phyloP scores from a whole-genome alignment of 805 yeast species.

The Sungouiozyma ichnusensis region DNA sequence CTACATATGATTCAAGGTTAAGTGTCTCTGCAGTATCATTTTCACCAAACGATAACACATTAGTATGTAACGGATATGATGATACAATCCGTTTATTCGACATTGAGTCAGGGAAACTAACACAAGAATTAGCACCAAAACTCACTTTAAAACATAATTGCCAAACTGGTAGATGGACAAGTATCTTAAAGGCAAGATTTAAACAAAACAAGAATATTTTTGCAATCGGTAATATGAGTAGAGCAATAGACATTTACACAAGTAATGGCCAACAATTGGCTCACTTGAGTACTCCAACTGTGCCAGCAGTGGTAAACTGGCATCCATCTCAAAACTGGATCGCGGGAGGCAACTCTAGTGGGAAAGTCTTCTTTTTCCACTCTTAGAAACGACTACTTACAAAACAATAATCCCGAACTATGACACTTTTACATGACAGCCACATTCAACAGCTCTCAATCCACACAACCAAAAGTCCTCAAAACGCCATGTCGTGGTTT shows the following conservation, averaged over 20 bases:
- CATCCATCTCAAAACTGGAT: conserved; percentile 87
- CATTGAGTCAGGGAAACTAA: conserved; percentile 27
- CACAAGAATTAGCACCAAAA: conserved; percentile 43
- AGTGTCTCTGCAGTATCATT: conserved; percentile 83
- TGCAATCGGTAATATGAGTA: conserved; percentile 87
- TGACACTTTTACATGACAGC: too few species aligned
- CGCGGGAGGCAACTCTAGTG: conserved; percentile 91
- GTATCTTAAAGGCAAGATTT: conserved; percentile 83
- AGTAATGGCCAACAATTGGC: conserved; percentile 70
- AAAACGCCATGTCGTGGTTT: neutral
- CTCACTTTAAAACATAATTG: conserved; percentile 76
- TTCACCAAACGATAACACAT: conserved; percentile 45
- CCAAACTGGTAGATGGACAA: conserved; percentile 95
- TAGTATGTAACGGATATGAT: conserved; percentile 92
- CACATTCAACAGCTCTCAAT: too few species aligned
- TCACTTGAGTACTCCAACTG: conserved; percentile 73
- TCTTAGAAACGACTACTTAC: too few species aligned
- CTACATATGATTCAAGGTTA: conserved; percentile 60
- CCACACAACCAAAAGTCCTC: too few species aligned
- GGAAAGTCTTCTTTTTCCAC: conserved; percentile 57
- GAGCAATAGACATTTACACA: conserved; percentile 73
- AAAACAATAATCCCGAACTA: too few species aligned
- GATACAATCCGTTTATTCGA: conserved; percentile 70
- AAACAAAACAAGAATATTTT: conserved; percentile 67
- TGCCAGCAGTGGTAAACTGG: conserved; percentile 80